Conservation (phyloP, 2,329 filamentous ascomycete species). For the Didymella segeticola region DNA sequence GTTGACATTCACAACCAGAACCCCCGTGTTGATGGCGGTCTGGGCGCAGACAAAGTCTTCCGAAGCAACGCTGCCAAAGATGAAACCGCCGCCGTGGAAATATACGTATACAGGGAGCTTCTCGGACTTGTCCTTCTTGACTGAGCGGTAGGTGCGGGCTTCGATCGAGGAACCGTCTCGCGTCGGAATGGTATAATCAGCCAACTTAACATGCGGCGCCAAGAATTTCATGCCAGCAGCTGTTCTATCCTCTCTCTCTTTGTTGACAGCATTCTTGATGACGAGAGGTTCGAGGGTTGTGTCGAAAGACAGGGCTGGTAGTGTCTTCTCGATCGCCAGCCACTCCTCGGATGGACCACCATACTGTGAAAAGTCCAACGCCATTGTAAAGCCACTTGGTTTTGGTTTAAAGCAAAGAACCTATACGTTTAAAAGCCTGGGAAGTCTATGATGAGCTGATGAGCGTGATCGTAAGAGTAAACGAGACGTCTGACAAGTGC, state of each 20-base stretch:
- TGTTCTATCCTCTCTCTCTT: slow-evolving; percentile 27
- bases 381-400: too few species aligned
- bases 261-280: slow-evolving; percentile 30
- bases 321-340: slow-evolving; percentile 40
- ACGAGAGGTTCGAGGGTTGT: slow-evolving; percentile 21
- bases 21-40: slow-evolving; percentile 52
- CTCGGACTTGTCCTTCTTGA: slow-evolving; percentile 37
- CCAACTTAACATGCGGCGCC: slow-evolving; percentile 28
- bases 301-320: slow-evolving; percentile 34
- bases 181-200: slow-evolving; percentile 45
- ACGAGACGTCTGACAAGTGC: not conserved
- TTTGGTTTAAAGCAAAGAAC: too few species aligned
- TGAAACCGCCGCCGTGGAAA: slow-evolving; percentile 63
- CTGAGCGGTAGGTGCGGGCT: slow-evolving; percentile 57
- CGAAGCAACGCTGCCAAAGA: slow-evolving; percentile 61
- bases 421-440: not conserved
- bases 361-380: slow-evolving; percentile 38
- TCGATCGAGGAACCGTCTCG: slow-evolving; percentile 56
- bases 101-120: slow-evolving; percentile 58
- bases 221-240: slow-evolving; percentile 30
- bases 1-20: slow-evolving; percentile 62
- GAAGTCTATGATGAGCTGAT: not conserved
- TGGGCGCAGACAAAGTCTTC: slow-evolving; percentile 62
- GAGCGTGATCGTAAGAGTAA: not conserved
- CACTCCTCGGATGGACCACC: slow-evolving; percentile 43